Base-by-base conservation (phyloP, 1,139 yeast genomes). In the Blastobotrys arbuscula region DNA sequence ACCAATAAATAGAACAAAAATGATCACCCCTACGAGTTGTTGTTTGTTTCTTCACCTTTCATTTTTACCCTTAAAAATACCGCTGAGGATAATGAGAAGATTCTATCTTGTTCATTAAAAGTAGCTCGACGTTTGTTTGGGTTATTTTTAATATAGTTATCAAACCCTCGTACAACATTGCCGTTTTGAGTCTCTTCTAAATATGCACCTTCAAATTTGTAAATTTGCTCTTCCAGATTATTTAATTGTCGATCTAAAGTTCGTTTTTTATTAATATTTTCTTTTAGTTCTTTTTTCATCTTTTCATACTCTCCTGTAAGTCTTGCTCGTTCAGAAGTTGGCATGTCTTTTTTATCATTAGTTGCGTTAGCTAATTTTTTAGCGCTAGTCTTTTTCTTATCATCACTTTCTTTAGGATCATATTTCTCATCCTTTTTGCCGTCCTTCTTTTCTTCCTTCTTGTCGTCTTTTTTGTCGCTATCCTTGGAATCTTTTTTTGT, bases 91-190 rank as follows among this genome's bases (percentile, higher is more conserved):
- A 87, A 69, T 39, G 95, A 84, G 68, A 90, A 90, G 7, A 90
- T 78, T 44, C 96, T 80, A 61, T 90, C 97, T 39, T 84, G 86
- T 55, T 88, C 95, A 0, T 81, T 78, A 63, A 83, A 79, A 8
- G 74, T 73, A 16, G 78, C 70, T 56, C 80, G 75, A 59, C 78
- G 76, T 65, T 77, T 78, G 59, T 72, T 74, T 47, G 74, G 72
- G 47, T 69, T 69, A 43, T 64, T 69, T 61, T 85, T 86, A 47
- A 82, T 74, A 63, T 86, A 85, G 59, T 81, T 84, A 51, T 90
- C 97, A 62, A 89, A 90, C 0, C 97, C 97, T 56, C 84, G 84
- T 31, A 89, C 85, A 31, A 92, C 83, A 63, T 88, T 88, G 0
- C 96, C 96, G 50, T 80, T 78, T 58, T 61, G 56, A 42, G 81